Base-by-base conservation (phyloP, 257 asterid genomes). In the Petunia axillaris region DNA sequence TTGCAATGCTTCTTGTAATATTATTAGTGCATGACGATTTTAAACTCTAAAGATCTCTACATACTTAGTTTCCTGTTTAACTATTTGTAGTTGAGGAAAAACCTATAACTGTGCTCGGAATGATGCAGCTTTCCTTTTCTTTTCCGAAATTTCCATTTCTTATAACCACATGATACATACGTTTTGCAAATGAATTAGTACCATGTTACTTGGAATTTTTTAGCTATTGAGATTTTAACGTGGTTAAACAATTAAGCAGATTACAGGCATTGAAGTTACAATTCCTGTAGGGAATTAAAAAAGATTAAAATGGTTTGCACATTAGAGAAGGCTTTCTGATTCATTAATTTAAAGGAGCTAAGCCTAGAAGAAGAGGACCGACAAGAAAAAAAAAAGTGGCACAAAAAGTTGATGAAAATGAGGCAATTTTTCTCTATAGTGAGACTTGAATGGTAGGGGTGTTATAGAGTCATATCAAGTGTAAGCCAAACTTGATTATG, bases 311-410 rank as follows among this genome's bases (percentile, higher is more conserved):
- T 70, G 41, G 16, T 46, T 25, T 9, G 41, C 76, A 9, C 58
- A 4, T 46, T 8, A 46, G 44, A 70, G 25, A 70, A 70, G 25
- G 25, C 76, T 46, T 70, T 70, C 16, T 70, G 58, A 44, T 4
- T 9, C 76, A 70, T 41, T 4, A 25, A 70, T 46, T 44, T 11
- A 71, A 48, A 48, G 77, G 9, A 71, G 2, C 62, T 71, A 11
- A 25, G 77, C 62, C 50, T 48, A 48, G 50, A 48, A 35, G 60
- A 71, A 71, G 77, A 68, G 58, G 76, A 8, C 58, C 46, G 76
- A 16, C 58, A 44, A 39, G 53, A 6, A 66, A 66, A 6, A 65
- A 1, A 15, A 15, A 53, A 8, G 57, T 40, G 75, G 41, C 58
- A 44, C 0, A 41, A 8, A 16, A 44, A 71, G 11, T 48, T 71